Percentiles rank a stretch among this genome's conserved stretches.
Conservation (phyloP, 352 stramenopile genomes). For the Globisporangium yorkense region DNA sequence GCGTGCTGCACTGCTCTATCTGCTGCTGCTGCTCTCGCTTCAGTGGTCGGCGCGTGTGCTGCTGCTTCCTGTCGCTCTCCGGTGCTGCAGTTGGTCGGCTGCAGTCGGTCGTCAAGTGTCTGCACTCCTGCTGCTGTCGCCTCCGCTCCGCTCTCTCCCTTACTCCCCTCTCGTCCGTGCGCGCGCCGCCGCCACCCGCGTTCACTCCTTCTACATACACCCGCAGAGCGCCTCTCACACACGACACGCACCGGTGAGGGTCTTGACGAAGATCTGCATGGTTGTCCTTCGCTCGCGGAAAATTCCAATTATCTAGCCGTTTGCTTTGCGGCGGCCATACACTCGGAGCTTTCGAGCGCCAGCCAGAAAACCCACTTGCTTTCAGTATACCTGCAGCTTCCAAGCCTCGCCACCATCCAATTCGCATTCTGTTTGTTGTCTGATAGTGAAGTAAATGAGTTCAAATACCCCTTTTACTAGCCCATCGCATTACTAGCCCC, state of each 20-base stretch:
- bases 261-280: conserved; percentile 60
- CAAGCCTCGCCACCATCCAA: background rate
- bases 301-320: conserved; percentile 43
- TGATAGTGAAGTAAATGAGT: too few relatives aligned
- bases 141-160: background rate
- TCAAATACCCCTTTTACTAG: too few relatives aligned
- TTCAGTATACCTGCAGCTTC: background rate
- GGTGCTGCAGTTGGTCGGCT: too few relatives aligned
- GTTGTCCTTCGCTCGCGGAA: conserved; percentile 45
- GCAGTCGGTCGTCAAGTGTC: too few relatives aligned
- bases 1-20: background rate
- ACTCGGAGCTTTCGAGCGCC: too few relatives aligned
- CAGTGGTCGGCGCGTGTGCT: background rate
- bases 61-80: background rate
- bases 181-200: too few relatives aligned
- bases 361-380: background rate
- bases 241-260: conserved; percentile 18
- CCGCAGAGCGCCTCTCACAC: background rate
- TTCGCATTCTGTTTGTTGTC: background rate
- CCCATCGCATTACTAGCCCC: too few relatives aligned
- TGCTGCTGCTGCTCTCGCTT: background rate
- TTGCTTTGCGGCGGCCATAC: background rate
- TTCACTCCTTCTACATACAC: background rate
- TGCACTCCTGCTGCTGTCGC: background rate
- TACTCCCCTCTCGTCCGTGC: background rate